Evolutionary conservation across 176 grass and related monocot species (phyloP), one percentile per base, ranked within the genome.

Genomic region (Hsuehochloa calcarea): DNA sequence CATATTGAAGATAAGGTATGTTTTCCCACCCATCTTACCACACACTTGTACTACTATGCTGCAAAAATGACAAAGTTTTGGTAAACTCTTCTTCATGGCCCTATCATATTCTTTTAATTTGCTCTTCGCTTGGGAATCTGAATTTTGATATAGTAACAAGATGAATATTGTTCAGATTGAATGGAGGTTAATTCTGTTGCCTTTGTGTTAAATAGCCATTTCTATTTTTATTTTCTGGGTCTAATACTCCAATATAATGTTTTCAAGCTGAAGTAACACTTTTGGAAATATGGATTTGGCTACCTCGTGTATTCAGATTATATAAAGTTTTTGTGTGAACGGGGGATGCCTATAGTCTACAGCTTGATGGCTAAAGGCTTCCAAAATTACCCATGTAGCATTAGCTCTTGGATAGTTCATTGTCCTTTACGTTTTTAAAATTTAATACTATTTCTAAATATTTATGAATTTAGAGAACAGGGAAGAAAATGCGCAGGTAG

Each of bases 1-100:
- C 79, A 79, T 49, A 46, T 7, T 78, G 35, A 49, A 40, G 34
- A 79, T 62, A 82, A 90, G 89, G 89, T 84, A 86, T 43, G 23
- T 20, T 72, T 73, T 80, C 20, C 26, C 38, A 3, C 37, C 78
- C 38, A 49, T 90, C 59, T 65, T 79, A 82, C 2, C 45, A 8
- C 25, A 10, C 47, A 23, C n/a, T 13, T 82, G 38, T 47, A 81
- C 5, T 8, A 80, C 4, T 6, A 74, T 58, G 37, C 61, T 43
- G 1, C n/a, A 41, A 60, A 55, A 52, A 55, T 65, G 80, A 1
- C 20, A 23, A 55, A 10, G 8, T 67, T 66, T 25, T 46, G 5
- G 62, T 72, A 10, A 79, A 25, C 8, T 51, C 64, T 59, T 47
- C 54, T 51, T 56, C 14, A 38, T 70, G 52, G 7, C 70, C 17